Evolutionary conservation across 441 rosid species (phyloP), one percentile per base, ranked within the genome.

Genomic region (Pelargonium myrrhifolium): DNA sequence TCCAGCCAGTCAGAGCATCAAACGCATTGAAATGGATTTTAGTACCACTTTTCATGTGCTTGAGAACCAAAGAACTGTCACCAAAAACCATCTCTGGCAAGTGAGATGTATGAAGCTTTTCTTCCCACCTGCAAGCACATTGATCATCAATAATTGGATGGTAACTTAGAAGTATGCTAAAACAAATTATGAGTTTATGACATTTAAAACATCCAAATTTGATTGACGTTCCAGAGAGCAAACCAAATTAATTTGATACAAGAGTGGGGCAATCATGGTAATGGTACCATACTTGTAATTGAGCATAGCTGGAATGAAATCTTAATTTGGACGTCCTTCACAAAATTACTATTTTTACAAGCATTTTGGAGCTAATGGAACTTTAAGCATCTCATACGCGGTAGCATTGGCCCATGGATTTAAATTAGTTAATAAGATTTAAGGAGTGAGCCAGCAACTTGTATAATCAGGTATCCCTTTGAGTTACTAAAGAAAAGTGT

Each of bases 21-120:
- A 89, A 86, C 1, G 97, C 94, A 73, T 88, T 89, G 40, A 88
- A 89, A 83, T 88, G 88, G 67, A 89, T 83, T 76, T 85, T 82
- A n/a, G 72, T 69, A 17, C 92, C 82, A 67, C 87, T 91, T 18
- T 66, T 55, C 28, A 77, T 18, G 75, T 91, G 95, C 51, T 79
- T 87, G 21, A 89, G 84, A 20, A 79, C 83, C 42, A 93, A 84
- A 56, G 78, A 79, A 76, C 87, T 89, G 69, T 89, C 91, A 0
- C 97, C 97, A 77, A 93, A 93, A 43, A 91, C 85, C 95, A 93
- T 93, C 77, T 88, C 99, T 2, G 99, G 95, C 64, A 91, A 77
- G 71, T 93, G 95, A 70, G 87, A 87, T 9, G 99, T 91, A 28
- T 76, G 74, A 18, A 94, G 96, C 80, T 76, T 86, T 69, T 87